Evolutionary conservation across 78 protist species (phyloP), one percentile per base, ranked within the genome.

Genomic region (Guillardia theta): DNA sequence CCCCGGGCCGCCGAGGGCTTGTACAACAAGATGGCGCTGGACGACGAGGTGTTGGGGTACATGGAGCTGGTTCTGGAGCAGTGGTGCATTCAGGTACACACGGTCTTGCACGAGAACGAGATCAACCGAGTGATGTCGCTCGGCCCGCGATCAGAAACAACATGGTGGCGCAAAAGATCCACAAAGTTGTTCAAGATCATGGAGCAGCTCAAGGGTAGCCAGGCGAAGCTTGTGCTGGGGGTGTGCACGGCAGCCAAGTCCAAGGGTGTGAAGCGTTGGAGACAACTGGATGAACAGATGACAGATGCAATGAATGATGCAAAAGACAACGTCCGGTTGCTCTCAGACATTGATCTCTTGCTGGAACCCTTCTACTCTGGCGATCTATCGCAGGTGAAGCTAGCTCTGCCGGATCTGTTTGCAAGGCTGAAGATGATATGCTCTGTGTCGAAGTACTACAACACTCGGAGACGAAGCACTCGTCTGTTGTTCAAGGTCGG

Each of bases 401-500:
- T 95, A 19, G 0, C 95, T 12, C 30, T 97, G 24, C 97, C 96
- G 24, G 95, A 50, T 6, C 92, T 97, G 5, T 92, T 97, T 22
- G 76, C 50, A 77, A 96, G 96, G 87, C 62, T 96, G 10, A 88
- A 90, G 33, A 94, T 96, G 97, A 96, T 97, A 95, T 94, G 88
- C 37, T 48, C 93, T 8, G 48, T 88, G 15, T n/a, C 93, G 37
- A 43, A 97, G 6, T 96, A 96, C 96, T 97, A 97, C 95, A 95
- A 64, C 94, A 95, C 97, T 19, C 4, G 48, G 33, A 95, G 95
- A 53, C 96, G 95, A 43, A 88, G 96, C 95, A 96, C 96, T 18
- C 92, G 93, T n/a, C 95, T 97, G 33, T 95, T 96, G 62, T 95
- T 93, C 96, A 97, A 97, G 93, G 93, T 96, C 88, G 95, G 96